phyloP scores from a whole-genome alignment of 805 yeast species.

The Zygotorulaspora florentina region DNA sequence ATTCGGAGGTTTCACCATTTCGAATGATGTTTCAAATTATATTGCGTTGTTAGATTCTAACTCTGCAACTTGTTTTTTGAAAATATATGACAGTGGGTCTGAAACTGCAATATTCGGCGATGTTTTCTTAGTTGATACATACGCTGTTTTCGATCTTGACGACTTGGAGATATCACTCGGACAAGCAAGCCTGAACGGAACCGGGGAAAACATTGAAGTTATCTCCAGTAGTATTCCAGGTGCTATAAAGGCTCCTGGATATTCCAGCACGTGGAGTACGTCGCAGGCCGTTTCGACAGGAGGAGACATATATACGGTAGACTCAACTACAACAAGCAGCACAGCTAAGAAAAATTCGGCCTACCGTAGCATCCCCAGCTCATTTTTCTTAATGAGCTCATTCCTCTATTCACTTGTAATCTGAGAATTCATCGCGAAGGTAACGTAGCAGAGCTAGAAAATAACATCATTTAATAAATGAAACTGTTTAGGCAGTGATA shows the following conservation, averaged over 20 bases:
- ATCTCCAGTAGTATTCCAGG: conserved; percentile 44
- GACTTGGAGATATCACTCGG: conserved; percentile 54
- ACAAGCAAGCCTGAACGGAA: conserved; percentile 32
- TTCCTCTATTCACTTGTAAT: not conserved
- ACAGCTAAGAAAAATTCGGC: conserved; percentile 3
- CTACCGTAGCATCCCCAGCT: not conserved
- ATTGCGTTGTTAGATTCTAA: conserved; percentile 10
- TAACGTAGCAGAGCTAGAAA: no score
- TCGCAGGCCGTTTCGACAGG: not conserved
- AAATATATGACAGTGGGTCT: conserved; percentile 25
- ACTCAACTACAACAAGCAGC: not conserved
- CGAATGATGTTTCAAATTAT: conserved; percentile 1
- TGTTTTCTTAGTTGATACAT: conserved; percentile 58
- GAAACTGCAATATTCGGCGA: conserved; percentile 50
- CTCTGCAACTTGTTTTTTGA: conserved; percentile 41
- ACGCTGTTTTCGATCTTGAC: conserved; percentile 64
- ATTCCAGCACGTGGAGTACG: conserved; percentile 38
- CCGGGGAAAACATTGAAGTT: conserved; percentile 42
- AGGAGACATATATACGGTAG: not conserved
- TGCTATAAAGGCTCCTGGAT: conserved; percentile 44
- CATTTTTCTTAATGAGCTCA: not conserved
- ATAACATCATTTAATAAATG: no score
- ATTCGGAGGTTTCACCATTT: conserved; percentile 7
- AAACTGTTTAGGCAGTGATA: no score
- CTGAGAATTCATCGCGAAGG: not conserved